Conservation (phyloP, 208 protist species). For the Acanthamoeba castellanii region DNA sequence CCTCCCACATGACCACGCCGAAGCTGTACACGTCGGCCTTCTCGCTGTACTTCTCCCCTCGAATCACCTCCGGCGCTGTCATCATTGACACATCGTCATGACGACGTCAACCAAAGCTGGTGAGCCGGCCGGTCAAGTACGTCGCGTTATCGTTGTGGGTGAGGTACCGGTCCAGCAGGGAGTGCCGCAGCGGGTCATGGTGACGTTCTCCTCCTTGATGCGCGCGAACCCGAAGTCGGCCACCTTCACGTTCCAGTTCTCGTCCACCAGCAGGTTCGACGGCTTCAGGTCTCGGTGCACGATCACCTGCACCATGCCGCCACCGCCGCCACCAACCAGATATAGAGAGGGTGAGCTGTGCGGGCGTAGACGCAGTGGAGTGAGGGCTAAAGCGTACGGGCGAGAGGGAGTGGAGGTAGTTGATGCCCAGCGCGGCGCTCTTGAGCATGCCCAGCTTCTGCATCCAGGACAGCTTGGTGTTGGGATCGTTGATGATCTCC, state of each 20-base stretch:
- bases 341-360: too few species aligned
- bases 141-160: too few species aligned
- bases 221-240: constrained; percentile 64
- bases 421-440: constrained; percentile 82
- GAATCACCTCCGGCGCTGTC: constrained; percentile 55
- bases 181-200: constrained; percentile 65
- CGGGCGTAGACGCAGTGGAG: too few species aligned
- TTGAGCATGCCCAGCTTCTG: constrained; percentile 30
- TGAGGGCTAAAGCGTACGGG: not conserved
- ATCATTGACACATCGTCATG: too few species aligned
- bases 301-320: constrained; percentile 76
- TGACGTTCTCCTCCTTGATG: constrained; percentile 47
- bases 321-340: too few species aligned
- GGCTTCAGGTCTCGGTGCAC: constrained; percentile 86
- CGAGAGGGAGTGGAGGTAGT: constrained; percentile 83
- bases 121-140: too few species aligned
- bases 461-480: constrained; percentile 65
- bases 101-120: too few species aligned
- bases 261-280: constrained; percentile 83
- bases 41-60: constrained; percentile 60
- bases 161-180: constrained; percentile 59
- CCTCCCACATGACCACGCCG: constrained; percentile 50
- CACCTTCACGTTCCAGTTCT: constrained; percentile 84
- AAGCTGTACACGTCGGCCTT: constrained; percentile 57
- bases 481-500: not conserved